Evolutionary conservation across 169 alveolate species (phyloP), one percentile per base, ranked within the genome.

Genomic region (Plasmodium berghei): DNA sequence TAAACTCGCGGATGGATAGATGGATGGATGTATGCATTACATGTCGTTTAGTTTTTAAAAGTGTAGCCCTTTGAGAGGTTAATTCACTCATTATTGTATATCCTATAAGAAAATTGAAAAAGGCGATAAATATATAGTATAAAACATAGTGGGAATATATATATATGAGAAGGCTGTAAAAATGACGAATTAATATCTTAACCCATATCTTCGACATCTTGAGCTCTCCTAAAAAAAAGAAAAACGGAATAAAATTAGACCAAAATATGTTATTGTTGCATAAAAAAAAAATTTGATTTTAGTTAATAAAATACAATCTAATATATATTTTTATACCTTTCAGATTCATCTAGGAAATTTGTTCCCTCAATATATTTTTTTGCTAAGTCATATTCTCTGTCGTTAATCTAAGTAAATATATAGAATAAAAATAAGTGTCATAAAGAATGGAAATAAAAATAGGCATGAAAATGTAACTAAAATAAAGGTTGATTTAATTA

Each of bases 151-250:
- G 69, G 40, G 18, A 45, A 14, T 22, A 16, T 62, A 59, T n/a
- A 69, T 1, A 42, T 12, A n/a, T 52, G 63, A 2, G 16, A 6
- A 24, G 42, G 28, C n/a, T 18, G 24, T 10, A 70, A 55, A 52
- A 56, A 70, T 55, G 62, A 2, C 8, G 40, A 22, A 26, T 28
- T 9, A 22, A 20, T 22, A 66, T 16, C 46, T 56, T 52, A 9
- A 80, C 90, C 90, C 72, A 80, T 80, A 40, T 80, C 90, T 34
- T 80, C 90, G 9, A 80, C 80, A 80, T 80, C 90, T 80, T 80
- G 90, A 46, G 90, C 90, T 66, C 83, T 66, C 90, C 90, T 80
- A 80, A 80, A 80, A 59, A 66, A 61, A 26, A 34, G 28, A 18
- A 42, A 20, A 9, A 70, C 28, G 12, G 16, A 22, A 56, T 18